Percentiles rank a stretch among this genome's conserved stretches.
phyloP scores from a whole-genome alignment of 306 rosid genomes.

The Abrus pulchellus region DNA sequence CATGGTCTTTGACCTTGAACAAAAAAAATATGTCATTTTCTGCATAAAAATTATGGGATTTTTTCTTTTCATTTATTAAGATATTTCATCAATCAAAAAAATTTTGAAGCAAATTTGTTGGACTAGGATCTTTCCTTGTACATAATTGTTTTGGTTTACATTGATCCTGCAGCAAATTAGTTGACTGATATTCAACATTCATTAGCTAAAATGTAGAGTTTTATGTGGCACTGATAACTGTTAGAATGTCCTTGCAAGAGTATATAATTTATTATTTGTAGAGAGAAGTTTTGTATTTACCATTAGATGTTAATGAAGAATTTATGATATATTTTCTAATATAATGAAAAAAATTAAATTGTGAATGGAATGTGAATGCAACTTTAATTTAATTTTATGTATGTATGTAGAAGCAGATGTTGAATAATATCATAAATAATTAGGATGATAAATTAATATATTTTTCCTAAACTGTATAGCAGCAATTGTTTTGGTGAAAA shows the following conservation, averaged over 20 bases:
- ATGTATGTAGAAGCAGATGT: not conserved
- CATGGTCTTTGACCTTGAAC: no score
- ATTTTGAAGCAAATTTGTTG: not conserved
- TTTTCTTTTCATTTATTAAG: constrained; percentile 16
- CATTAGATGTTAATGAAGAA: not conserved
- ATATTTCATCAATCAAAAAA: not conserved
- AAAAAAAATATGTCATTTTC: not conserved
- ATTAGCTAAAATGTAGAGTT: constrained; percentile 10
- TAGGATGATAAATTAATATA: not conserved
- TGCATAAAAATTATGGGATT: not conserved
- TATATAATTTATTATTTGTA: not conserved
- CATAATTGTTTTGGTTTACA: not conserved
- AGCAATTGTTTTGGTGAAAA: not conserved
- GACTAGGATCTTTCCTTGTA: not conserved
- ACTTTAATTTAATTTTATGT: not conserved
- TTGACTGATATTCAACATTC: constrained; percentile 6
- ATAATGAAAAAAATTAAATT: not conserved
- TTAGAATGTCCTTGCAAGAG: constrained; percentile 4
- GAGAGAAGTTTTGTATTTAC: constrained; percentile 5
- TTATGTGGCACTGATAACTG: constrained; percentile 6
- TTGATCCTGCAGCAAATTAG: not conserved
- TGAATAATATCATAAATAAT: not conserved
- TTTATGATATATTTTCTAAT: not conserved
- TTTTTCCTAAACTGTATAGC: not conserved
- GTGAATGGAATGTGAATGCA: not conserved